Evolutionary conservation across 1,284 basidiomycete genomes (phyloP).

Genomic region (Peniophora sp.): DNA sequence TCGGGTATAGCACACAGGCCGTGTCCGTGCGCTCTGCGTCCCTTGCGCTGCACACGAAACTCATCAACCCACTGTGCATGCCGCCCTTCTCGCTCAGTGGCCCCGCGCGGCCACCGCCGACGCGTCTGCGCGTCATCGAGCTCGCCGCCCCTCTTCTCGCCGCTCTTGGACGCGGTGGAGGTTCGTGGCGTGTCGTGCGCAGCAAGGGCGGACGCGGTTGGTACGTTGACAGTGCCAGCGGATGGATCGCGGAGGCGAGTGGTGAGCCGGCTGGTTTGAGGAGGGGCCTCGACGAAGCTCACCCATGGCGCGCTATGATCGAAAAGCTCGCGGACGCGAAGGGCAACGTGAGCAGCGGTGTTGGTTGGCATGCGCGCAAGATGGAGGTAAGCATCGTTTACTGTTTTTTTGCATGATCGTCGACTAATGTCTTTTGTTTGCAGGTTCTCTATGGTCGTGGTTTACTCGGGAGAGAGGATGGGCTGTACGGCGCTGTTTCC

Average conservation of each 20-base stretch:
- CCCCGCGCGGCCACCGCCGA: constrained; percentile 42
- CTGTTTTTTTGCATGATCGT: constrained; percentile 1
- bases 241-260: constrained; percentile 47
- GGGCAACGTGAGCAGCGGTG: constrained; percentile 82
- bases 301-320: constrained; percentile 64
- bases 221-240: constrained; percentile 87
- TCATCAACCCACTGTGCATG: constrained; percentile 75
- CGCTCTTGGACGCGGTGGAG: constrained; percentile 68
- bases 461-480: constrained; percentile 87
- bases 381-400: constrained; percentile 72
- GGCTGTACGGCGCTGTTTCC: constrained; percentile 87
- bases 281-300: constrained; percentile 53
- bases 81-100: constrained; percentile 67
- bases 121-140: constrained; percentile 84
- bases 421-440: constrained; percentile 8
- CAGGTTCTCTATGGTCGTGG: constrained; percentile 81
- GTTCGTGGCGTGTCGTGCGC: constrained; percentile 80
- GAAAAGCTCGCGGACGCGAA: constrained; percentile 73
- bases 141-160: constrained; percentile 71
- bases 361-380: constrained; percentile 95
- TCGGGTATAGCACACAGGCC: constrained; percentile 30
- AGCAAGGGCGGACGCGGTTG: constrained; percentile 93
- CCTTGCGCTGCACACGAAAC: constrained; percentile 55
- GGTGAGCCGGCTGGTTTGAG: constrained; percentile 33
- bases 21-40: constrained; percentile 40